Percentiles rank a stretch among this genome's conserved stretches.
Evolutionary conservation across 495 filamentous ascomycete genomes (phyloP).

Genomic region (Tetracladium marchalianum): DNA sequence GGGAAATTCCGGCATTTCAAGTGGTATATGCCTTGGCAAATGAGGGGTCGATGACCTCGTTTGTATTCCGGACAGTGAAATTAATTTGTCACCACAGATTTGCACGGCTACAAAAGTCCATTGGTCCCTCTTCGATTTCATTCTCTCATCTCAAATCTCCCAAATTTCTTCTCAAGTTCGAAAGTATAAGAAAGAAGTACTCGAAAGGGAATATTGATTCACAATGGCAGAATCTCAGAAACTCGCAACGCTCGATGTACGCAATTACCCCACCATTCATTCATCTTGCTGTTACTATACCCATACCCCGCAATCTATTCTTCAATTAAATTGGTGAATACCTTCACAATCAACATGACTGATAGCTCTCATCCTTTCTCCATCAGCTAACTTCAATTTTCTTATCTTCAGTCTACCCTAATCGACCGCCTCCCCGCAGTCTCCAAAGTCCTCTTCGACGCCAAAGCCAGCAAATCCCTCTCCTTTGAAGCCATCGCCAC

Average conservation of each 20-base stretch:
- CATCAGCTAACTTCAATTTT: neutral
- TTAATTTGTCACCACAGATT: too few relatives aligned
- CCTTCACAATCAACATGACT: neutral
- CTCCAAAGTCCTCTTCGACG: slow-evolving; percentile 68
- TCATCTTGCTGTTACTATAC: too few relatives aligned
- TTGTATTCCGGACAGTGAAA: too few relatives aligned
- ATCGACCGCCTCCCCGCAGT: slow-evolving; percentile 51
- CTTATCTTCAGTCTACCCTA: slow-evolving; percentile 26
- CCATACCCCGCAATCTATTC: slow-evolving; percentile 1
- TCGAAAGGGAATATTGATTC: neutral
- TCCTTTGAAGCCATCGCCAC: slow-evolving; percentile 75
- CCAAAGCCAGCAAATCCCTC: slow-evolving; percentile 65
- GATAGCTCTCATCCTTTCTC: neutral
- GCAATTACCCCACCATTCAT: slow-evolving; percentile 5
- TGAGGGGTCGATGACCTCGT: too few relatives aligned
- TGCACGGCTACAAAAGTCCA: too few relatives aligned
- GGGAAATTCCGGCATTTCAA: too few relatives aligned
- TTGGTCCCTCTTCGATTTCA: too few relatives aligned
- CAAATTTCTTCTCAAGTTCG: too few relatives aligned
- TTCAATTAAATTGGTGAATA: neutral
- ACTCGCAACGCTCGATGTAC: slow-evolving; percentile 28
- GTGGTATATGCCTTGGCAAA: too few relatives aligned
- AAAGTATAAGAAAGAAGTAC: too few relatives aligned
- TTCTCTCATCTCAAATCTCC: too few relatives aligned
- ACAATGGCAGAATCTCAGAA: slow-evolving; percentile 24